Percentiles rank a stretch among this genome's conserved stretches.
These are phyloP conservation scores for Blastomyces gilchristii DNA, from an alignment of 2,329 filamentous ascomycete species.

Conservation along the genomic window DNA sequence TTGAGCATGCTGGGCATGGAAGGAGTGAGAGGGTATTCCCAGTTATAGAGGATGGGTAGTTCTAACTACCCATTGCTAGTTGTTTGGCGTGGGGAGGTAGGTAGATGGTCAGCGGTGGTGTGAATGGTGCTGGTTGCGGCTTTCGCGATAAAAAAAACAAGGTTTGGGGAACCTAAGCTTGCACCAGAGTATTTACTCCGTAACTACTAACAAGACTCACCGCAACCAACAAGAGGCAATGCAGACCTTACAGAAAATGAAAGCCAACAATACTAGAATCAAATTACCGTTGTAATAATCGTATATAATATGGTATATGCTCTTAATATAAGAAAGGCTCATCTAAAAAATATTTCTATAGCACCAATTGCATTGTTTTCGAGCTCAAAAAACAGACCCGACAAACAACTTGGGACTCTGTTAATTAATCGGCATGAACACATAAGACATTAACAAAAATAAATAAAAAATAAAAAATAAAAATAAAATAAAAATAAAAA, in stretches of 20 bases:
- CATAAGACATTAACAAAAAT: not conserved
- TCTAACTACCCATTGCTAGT: constrained; percentile 1
- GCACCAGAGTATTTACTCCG: not conserved
- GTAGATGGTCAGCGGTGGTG: constrained; percentile 5
- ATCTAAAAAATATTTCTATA: not conserved
- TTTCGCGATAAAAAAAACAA: constrained; percentile 5
- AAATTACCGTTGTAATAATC: not conserved
- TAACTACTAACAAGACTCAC: not conserved
- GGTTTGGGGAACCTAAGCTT: not conserved
- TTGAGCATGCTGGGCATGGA: constrained; percentile 46
- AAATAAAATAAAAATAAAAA: no score
- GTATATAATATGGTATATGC: not conserved
- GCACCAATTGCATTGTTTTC: not conserved
- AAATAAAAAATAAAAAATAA: no score
- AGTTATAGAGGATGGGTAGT: not conserved
- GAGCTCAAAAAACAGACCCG: not conserved
- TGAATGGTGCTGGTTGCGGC: not conserved
- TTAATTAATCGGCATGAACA: not conserved
- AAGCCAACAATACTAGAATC: not conserved
- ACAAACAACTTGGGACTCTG: not conserved
- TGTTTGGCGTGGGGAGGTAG: constrained; percentile 2
- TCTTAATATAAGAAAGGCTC: not conserved
- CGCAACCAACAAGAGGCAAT: not conserved
- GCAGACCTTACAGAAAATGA: not conserved
- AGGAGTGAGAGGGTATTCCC: constrained; percentile 17